Evolutionary conservation across 1,284 basidiomycete species (phyloP), one percentile per base, ranked within the genome.

Genomic region (Ustilago lituana): DNA sequence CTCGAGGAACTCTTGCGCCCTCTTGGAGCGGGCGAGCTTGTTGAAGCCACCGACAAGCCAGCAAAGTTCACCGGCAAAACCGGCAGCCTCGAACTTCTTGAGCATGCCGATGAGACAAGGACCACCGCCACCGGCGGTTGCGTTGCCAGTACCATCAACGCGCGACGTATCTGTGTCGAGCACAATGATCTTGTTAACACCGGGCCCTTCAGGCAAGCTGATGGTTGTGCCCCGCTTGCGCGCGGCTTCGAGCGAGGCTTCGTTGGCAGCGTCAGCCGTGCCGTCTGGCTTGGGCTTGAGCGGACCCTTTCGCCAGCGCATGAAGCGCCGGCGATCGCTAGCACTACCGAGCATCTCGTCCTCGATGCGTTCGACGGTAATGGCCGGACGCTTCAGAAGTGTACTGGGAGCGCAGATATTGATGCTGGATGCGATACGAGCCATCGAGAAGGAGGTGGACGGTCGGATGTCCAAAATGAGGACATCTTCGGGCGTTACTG

Each of bases 371-470:
- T 80, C 73, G 7, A 82, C 62, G 1, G 74, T 77, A 35, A 82
- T 72, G 17, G 73, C 78, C 0, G 74, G 60, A n/a, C 80, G 72
- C 47, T 76, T 77, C 22, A 98, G 89, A 23, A 98, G 88, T 0
- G 94, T 98, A 4, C 93, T 94, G 0, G 94, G 94, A 5, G 96
- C 91, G 41, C 92, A 92, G 56, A 98, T 87, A 37, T 92, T 93
- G 64, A 96, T 85, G n/a, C 94, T 90, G 37, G 84, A 66, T 10
- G 38, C 40, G 23, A 82, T 53, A 20, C 76, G 73, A 19, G 70
- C 70, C 23, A 51, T 45, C 5, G 52, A 47, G 60, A 72, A 80
- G 4, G 79, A 75, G 2, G 79, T 78, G 17, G 92, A 90, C 1
- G 93, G 89, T 0, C 94, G 89, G 54, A 97, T 90, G 83, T 98